Evolutionary conservation across 2,329 filamentous ascomycete genomes (phyloP), one percentile per base, ranked within the genome.

Genomic region (Lasiodiplodia sp.): DNA sequence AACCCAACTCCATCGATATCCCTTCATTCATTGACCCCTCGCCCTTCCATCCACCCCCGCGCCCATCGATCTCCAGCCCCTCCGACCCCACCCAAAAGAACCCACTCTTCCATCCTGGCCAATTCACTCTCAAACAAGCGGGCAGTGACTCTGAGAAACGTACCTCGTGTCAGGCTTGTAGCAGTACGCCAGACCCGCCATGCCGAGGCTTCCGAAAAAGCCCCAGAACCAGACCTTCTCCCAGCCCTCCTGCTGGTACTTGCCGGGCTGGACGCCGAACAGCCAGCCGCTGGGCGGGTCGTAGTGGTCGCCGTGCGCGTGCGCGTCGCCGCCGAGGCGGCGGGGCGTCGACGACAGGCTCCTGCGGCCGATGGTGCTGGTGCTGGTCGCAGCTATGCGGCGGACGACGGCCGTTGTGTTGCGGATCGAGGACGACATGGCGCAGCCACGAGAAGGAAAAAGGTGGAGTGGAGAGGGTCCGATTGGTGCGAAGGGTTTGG

Each of bases 121-220:
- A 53, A 53, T 53, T 53, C 51, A 21, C 51, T 28, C 51, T 28
- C 51, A 6, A 25, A 14, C 10, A 52, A 52, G n/a, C 31, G 31
- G 23, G 57, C 16, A n/a, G 56, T 25, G 60, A 34, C 14, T 58
- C 47, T 44, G 62, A 44, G 34, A 65, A 47, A 93, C 94, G 85
- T 87, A 99, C 96, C 93, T 97, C 72, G 95, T 98, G 87, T 99
- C 96, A 66, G 96, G 96, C 90, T 98, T 98, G 81, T 96, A 98
- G 71, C 93, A 93, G 83, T 97, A 93, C 72, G 92, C 93, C 72
- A 97, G 85, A 70, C 88, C 89, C 67, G 90, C 91, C 72, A 93
- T 85, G 34, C 89, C 82, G 77, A 97, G 83, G 77, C 90, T 91
- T 67, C 92, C 93, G 79, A 90, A 92, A 82, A 97, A 94, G 62